Evolutionary conservation across 768 basidiomycete genomes (phyloP).

Genomic region (Pulveroboletus ravenelii): DNA sequence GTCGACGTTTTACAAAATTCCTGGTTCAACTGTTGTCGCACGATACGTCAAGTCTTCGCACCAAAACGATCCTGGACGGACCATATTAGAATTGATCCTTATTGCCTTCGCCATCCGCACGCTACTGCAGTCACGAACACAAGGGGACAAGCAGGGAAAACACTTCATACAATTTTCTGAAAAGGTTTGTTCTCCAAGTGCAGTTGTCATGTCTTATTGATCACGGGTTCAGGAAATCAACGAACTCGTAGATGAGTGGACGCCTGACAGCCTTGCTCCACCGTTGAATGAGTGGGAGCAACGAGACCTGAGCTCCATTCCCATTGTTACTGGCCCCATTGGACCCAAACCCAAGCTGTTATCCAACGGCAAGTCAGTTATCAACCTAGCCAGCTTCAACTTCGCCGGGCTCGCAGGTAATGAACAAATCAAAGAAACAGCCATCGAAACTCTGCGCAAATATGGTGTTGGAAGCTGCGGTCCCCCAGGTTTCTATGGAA

Average conservation of each 20-base stretch:
- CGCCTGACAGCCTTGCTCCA: constrained; percentile 74
- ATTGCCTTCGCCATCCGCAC: constrained; percentile 86
- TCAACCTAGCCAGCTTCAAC: constrained; percentile 88
- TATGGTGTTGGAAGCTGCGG: constrained; percentile 96
- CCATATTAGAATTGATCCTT: constrained; percentile 84
- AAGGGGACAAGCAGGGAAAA: constrained; percentile 77
- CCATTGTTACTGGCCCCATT: constrained; percentile 73
- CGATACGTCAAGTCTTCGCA: constrained; percentile 95
- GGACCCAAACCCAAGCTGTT: constrained; percentile 80
- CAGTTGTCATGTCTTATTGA: neutral
- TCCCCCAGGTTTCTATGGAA: constrained; percentile 96
- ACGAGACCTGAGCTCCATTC: constrained; percentile 67
- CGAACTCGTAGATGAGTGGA: constrained; percentile 95
- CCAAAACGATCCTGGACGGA: constrained; percentile 92
- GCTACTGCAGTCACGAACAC: constrained; percentile 82
- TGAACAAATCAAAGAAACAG: constrained; percentile 79
- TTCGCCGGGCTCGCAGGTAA: constrained; percentile 88
- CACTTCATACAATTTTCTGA: constrained; percentile 90
- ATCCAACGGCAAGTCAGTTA: constrained; percentile 64
- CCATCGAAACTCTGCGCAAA: constrained; percentile 76
- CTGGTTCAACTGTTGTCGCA: constrained; percentile 77
- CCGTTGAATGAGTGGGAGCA: constrained; percentile 57
- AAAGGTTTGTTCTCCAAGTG: constrained; percentile 52
- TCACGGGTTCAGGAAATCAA: constrained; percentile 74
- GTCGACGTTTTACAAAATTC: constrained; percentile 66